Conservation (phyloP, 2,329 filamentous ascomycete genomes). For the Aspergillus aculeatinus region DNA sequence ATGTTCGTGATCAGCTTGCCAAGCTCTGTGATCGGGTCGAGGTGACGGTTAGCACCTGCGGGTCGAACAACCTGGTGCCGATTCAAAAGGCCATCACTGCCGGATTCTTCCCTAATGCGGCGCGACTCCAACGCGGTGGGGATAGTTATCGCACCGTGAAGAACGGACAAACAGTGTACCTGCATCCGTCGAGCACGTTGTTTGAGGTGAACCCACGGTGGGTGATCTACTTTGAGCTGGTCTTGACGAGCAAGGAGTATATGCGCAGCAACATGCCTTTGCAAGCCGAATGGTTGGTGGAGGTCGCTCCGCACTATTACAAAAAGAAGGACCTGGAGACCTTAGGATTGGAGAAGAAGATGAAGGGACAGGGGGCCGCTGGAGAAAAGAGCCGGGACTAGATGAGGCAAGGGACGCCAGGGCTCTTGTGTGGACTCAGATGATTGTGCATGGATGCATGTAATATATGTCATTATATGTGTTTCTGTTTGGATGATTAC, state of each 20-base stretch:
- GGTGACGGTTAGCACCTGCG: slow-evolving; percentile 67
- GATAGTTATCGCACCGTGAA: slow-evolving; percentile 90
- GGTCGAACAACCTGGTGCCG: slow-evolving; percentile 68
- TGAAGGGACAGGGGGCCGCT: slow-evolving; percentile 56
- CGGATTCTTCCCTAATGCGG: slow-evolving; percentile 93
- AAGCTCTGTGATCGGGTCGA: slow-evolving; percentile 94
- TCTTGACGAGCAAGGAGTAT: slow-evolving; percentile 93
- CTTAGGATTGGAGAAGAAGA: slow-evolving; percentile 72
- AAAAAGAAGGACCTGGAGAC: slow-evolving; percentile 87
- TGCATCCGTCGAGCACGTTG: slow-evolving; percentile 85
- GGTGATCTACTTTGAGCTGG: slow-evolving; percentile 82
- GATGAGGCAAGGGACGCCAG: background rate
- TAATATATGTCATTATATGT: no score
- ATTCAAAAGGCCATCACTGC: slow-evolving; percentile 86
- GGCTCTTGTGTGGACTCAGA: background rate
- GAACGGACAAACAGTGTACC: slow-evolving; percentile 80
- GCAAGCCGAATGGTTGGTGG: slow-evolving; percentile 78
- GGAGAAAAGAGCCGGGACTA: slow-evolving; percentile 40
- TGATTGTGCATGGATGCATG: background rate
- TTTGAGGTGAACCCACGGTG: slow-evolving; percentile 79
- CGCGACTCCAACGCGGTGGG: slow-evolving; percentile 76
- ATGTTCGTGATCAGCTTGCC: slow-evolving; percentile 87
- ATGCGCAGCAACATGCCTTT: slow-evolving; percentile 86
- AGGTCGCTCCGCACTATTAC: slow-evolving; percentile 92
- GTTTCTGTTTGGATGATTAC: no score